These are phyloP conservation scores for Fusarium tuaranense DNA, from an alignment of 2,329 filamentous ascomycete species.

Conservation along the genomic window DNA sequence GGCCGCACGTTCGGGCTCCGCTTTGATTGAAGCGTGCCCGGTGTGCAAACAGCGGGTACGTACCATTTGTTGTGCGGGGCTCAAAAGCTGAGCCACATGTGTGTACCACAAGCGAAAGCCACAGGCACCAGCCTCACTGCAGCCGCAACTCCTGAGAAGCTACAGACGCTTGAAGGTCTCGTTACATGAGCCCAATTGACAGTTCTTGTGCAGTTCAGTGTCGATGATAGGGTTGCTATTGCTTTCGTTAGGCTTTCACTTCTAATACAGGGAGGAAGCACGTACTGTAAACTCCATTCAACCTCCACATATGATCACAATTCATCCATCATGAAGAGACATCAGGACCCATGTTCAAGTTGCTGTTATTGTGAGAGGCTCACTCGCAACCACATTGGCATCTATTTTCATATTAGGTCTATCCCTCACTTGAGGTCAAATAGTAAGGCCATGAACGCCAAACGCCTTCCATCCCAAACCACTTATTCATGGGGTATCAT, in stretches of 20 bases:
- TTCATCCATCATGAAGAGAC: neutral
- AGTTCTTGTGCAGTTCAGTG: neutral
- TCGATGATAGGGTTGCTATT: neutral
- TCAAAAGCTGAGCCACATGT: neutral
- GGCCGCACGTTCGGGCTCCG: constrained; percentile 52
- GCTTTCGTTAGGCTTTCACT: neutral
- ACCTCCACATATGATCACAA: neutral
- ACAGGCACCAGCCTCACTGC: neutral
- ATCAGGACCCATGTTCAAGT: neutral
- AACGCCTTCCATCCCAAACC: constrained; percentile 19
- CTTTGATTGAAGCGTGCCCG: constrained; percentile 25
- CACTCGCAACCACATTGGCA: neutral
- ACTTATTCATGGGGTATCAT: constrained; percentile 31
- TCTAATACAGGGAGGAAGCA: neutral
- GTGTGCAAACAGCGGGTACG: constrained; percentile 19
- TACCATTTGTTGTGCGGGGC: constrained; percentile 27
- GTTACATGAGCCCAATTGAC: neutral
- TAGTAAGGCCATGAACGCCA: constrained; percentile 25
- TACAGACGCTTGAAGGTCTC: neutral
- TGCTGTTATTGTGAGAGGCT: constrained; percentile 5
- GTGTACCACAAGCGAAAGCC: neutral
- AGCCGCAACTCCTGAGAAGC: neutral
- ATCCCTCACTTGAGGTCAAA: neutral
- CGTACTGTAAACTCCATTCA: neutral
- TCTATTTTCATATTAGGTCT: constrained; percentile 18